Percentiles rank a stretch among this genome's conserved stretches.
phyloP scores from a whole-genome alignment of 2,329 filamentous ascomycete genomes.

The Colletotrichum sp. region DNA sequence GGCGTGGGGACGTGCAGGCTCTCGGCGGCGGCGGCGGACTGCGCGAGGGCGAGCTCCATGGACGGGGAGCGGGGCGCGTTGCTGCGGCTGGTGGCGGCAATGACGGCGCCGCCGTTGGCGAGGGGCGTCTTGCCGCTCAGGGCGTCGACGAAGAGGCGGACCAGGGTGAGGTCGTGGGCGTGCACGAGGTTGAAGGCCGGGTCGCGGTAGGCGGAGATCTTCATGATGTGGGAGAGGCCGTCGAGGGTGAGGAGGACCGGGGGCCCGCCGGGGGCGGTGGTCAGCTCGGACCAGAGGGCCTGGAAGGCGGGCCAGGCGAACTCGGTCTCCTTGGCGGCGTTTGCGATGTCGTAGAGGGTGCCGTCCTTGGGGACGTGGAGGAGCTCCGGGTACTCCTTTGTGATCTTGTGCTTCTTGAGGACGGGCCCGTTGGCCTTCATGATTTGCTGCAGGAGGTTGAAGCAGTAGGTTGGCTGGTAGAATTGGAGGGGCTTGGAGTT shows the following conservation, averaged over 20 bases:
- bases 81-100: conserved; percentile 76
- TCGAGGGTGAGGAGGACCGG: conserved; percentile 80
- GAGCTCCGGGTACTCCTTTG: conserved; percentile 54
- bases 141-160: conserved; percentile 76
- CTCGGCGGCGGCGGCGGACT: conserved; percentile 53
- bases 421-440: conserved; percentile 73
- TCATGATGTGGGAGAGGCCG: conserved; percentile 82
- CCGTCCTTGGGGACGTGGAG: conserved; percentile 65
- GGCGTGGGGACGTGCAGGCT: conserved; percentile 41
- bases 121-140: conserved; percentile 65
- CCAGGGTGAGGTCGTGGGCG: conserved; percentile 80
- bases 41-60: conserved; percentile 71
- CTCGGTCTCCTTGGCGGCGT: conserved; percentile 76
- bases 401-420: conserved; percentile 57
- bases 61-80: conserved; percentile 71
- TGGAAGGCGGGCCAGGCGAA: conserved; percentile 81
- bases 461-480: conserved; percentile 78
- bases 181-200: conserved; percentile 78
- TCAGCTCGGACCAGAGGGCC: conserved; percentile 82
- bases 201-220: conserved; percentile 75
- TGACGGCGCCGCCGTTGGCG: conserved; percentile 77
- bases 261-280: conserved; percentile 49
- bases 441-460: conserved; percentile 76
- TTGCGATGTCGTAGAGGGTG: conserved; percentile 72
- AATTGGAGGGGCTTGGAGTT: conserved; percentile 66